Percentiles rank a stretch among this genome's conserved stretches.
These are phyloP conservation scores for Lactarius hengduanensis DNA, from an alignment of 768 basidiomycete species.

Conservation along the genomic window DNA sequence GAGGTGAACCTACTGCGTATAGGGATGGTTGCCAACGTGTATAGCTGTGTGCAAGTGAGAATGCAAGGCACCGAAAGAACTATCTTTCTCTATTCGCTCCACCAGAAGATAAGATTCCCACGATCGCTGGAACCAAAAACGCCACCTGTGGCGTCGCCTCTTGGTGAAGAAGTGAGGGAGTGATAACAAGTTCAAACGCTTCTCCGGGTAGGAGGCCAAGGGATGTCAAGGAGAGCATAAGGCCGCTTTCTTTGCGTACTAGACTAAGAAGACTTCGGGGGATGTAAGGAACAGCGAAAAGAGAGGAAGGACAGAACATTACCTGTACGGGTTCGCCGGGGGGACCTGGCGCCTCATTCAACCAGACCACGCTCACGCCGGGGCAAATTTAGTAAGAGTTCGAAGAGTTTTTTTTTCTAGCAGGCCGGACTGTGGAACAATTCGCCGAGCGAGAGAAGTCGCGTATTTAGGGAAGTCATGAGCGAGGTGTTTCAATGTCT, in stretches of 20 bases:
- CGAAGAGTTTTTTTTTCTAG: conserved; percentile 54
- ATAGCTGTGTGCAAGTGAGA: conserved; percentile 41
- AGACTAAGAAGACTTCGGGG: conserved; percentile 57
- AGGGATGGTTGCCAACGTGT: conserved; percentile 51
- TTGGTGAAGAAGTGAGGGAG: conserved; percentile 52
- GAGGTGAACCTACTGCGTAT: conserved; percentile 39
- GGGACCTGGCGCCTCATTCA: conserved; percentile 69
- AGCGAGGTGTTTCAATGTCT: too few species aligned
- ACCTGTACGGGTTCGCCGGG: conserved; percentile 69
- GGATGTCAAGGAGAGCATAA: conserved; percentile 56
- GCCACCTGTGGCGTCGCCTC: conserved; percentile 55
- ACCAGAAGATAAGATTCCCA: conserved; percentile 68
- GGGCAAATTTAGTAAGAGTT: conserved; percentile 56
- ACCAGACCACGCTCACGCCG: conserved; percentile 64
- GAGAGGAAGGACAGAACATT: conserved; percentile 20
- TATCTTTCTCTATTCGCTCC: conserved; percentile 92
- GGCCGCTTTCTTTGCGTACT: conserved; percentile 65
- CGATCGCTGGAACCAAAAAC: conserved; percentile 92
- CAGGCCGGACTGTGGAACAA: conserved; percentile 51
- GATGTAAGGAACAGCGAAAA: neutral
- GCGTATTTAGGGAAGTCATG: too few species aligned
- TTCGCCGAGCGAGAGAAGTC: conserved; percentile 24
- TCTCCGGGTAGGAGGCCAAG: conserved; percentile 63
- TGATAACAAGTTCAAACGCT: conserved; percentile 71
- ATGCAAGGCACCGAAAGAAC: conserved; percentile 21